These are phyloP conservation scores for Rhynchosporium agropyri DNA, from an alignment of 2,329 filamentous ascomycete genomes.

Conservation along the genomic window DNA sequence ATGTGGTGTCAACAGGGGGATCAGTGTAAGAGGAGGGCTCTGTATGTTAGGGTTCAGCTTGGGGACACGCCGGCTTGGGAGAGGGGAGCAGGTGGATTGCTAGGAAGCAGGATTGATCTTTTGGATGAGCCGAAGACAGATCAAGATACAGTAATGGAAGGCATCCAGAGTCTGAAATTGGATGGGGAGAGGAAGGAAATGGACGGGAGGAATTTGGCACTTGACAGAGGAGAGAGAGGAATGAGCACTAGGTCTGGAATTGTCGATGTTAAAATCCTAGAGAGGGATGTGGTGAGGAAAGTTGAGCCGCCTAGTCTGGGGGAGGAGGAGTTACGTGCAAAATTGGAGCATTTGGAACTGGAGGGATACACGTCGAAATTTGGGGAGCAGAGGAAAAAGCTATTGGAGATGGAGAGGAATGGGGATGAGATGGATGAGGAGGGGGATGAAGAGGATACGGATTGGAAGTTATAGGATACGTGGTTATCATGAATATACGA, in stretches of 20 bases:
- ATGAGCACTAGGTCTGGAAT: constrained; percentile 32
- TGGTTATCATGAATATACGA: neutral
- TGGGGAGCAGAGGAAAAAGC: constrained; percentile 28
- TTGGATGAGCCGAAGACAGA: constrained; percentile 65
- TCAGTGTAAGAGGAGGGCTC: constrained; percentile 72
- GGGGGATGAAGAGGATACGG: constrained; percentile 31
- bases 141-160: constrained; percentile 37
- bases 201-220: constrained; percentile 41
- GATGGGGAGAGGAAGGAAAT: constrained; percentile 57
- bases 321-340: constrained; percentile 41
- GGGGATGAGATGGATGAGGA: constrained; percentile 26
- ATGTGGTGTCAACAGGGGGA: constrained; percentile 78
- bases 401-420: constrained; percentile 25
- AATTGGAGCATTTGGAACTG: constrained; percentile 40
- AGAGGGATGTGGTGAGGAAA: constrained; percentile 50
- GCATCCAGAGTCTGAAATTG: constrained; percentile 47
- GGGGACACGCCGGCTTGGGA: constrained; percentile 86
- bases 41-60: constrained; percentile 89
- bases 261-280: constrained; percentile 54
- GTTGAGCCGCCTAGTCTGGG: constrained; percentile 47
- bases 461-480: constrained; percentile 36
- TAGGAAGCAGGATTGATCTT: constrained; percentile 55
- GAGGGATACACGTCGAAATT: constrained; percentile 41
- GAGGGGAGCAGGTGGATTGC: constrained; percentile 49
- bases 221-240: constrained; percentile 54